A percentile compares a stretch with the other conserved stretches of the same genome.
These are phyloP conservation scores for Mortierella sp. DNA, from an alignment of 371 early-diverging fungal genomes.

Conservation along the genomic window DNA sequence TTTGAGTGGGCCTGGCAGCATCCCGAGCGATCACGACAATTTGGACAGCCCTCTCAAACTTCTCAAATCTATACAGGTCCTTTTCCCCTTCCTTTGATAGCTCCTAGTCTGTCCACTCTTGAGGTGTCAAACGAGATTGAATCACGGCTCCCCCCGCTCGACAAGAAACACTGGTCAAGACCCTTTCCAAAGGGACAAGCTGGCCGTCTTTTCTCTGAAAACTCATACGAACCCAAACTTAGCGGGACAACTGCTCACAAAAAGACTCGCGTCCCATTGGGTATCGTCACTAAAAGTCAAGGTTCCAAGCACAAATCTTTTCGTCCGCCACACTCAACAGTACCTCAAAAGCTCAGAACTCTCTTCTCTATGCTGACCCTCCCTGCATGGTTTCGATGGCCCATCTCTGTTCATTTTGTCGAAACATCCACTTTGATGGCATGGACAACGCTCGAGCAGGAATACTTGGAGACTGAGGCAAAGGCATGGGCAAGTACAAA, in stretches of 20 bases:
- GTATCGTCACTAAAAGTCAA: neutral
- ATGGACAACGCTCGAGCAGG: conserved; percentile 25
- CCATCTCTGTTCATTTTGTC: conserved; percentile 29
- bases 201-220: no score
- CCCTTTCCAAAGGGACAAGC: neutral
- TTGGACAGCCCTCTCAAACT: conserved; percentile 17
- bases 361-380: conserved; percentile 28
- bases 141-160: no score
- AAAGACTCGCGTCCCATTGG: no score
- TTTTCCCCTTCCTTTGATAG: neutral
- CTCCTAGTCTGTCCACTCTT: neutral
- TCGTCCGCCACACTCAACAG: conserved; percentile 14
- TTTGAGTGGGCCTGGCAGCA: conserved; percentile 80
- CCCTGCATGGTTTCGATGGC: conserved; percentile 43
- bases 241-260: no score
- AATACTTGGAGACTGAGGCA: neutral
- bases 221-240: no score
- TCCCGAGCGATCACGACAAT: conserved; percentile 65
- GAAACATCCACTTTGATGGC: conserved; percentile 3
- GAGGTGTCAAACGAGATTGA: no score
- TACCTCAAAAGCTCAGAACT: conserved; percentile 22
- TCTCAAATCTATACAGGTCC: neutral
- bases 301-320: neutral
- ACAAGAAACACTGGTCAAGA: neutral
- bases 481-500: no score